Evolutionary conservation across 257 asterid genomes (phyloP).

Genomic region (Jaltomata sinuosa): DNA sequence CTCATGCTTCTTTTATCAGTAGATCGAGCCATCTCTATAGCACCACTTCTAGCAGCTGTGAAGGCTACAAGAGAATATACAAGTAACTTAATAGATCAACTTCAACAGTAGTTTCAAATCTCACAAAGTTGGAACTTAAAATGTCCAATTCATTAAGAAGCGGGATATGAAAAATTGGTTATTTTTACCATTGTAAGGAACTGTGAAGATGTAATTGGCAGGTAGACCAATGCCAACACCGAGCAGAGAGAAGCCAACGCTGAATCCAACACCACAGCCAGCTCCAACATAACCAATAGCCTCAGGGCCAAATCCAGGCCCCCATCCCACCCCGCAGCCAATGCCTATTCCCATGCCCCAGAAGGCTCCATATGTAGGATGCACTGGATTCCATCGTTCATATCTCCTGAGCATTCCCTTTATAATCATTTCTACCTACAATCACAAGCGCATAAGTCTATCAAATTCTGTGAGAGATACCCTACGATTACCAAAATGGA

Average conservation of each 20-base stretch:
- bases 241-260: conserved; percentile 70
- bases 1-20: conserved; percentile 19
- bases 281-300: conserved; percentile 90
- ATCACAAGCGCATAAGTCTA: not conserved
- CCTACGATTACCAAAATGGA: not conserved
- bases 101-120: not conserved
- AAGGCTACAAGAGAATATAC: conserved; percentile 27
- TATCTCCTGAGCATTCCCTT: conserved; percentile 66
- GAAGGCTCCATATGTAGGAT: conserved; percentile 79
- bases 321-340: conserved; percentile 99
- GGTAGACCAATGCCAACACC: conserved; percentile 93
- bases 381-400: conserved; percentile 92
- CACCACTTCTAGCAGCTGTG: conserved; percentile 31
- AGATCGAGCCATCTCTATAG: conserved; percentile 33
- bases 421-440: conserved; percentile 68
- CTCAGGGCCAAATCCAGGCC: conserved; percentile 98
- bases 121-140: not conserved
- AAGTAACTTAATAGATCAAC: not conserved
- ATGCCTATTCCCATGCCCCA: conserved; percentile 95
- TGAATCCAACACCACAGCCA: conserved; percentile 91
- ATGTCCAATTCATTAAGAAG: not conserved
- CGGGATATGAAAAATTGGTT: not conserved
- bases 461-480: not conserved
- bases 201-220: conserved; percentile 35
- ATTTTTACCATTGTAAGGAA: conserved; percentile 51